phyloP scores from a whole-genome alignment of 2,329 filamentous ascomycete species.

The Paramyrothecium roridum region DNA sequence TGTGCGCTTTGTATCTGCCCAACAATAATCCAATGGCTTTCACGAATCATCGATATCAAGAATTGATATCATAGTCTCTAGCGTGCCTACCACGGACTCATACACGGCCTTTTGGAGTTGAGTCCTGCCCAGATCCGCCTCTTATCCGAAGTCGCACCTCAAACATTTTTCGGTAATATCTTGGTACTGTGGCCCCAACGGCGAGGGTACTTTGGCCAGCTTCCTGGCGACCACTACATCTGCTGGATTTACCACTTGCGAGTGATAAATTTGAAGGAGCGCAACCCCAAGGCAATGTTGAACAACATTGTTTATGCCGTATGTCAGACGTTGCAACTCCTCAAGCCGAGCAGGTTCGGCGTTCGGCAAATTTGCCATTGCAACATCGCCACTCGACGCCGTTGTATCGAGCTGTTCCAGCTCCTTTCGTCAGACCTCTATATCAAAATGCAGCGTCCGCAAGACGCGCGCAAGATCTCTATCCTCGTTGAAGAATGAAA shows the following conservation, averaged over 20 bases:
- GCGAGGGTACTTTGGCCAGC: slow-evolving; percentile 2
- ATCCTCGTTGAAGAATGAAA: not conserved
- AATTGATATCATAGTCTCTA: slow-evolving; percentile 10
- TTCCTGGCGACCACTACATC: slow-evolving; percentile 18
- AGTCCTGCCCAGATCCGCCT: slow-evolving; percentile 3
- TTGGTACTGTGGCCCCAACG: slow-evolving; percentile 14
- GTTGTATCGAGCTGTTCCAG: not conserved
- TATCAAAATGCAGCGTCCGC: not conserved
- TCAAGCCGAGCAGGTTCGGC: not conserved
- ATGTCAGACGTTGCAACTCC: slow-evolving; percentile 8
- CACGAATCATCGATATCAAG: slow-evolving; percentile 3
- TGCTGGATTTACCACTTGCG: slow-evolving; percentile 12
- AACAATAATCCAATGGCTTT: no score
- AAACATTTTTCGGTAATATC: slow-evolving; percentile 19
- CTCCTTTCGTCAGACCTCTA: not conserved
- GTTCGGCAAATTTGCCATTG: not conserved
- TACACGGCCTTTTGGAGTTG: slow-evolving; percentile 9
- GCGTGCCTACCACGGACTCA: slow-evolving; percentile 1
- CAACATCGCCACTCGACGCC: not conserved
- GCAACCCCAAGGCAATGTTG: slow-evolving; percentile 22
- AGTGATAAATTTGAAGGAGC: slow-evolving; percentile 20
- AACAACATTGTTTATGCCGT: slow-evolving; percentile 18
- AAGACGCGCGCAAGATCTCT: not conserved
- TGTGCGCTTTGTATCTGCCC: no score
- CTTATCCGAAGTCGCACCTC: slow-evolving; percentile 19